Evolutionary conservation across 805 yeast genomes (phyloP).

Genomic region (Scheffersomyces coipomensis): DNA sequence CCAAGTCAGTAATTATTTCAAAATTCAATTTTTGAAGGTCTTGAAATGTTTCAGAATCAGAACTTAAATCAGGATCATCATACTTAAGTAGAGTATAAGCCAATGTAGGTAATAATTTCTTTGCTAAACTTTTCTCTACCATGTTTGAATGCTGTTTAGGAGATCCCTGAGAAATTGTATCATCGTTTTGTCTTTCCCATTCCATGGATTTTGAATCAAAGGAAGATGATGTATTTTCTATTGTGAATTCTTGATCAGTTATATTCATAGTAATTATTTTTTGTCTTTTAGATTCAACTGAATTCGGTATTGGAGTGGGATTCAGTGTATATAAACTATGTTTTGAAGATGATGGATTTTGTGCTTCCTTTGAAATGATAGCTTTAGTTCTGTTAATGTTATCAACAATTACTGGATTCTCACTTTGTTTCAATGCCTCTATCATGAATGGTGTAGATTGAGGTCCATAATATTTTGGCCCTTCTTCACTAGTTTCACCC

Average conservation of each 20-base stretch:
- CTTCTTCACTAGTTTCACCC: conserved; percentile 39
- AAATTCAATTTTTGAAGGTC: conserved; percentile 25
- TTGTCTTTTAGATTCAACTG: background rate
- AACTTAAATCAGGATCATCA: conserved; percentile 14
- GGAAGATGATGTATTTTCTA: background rate
- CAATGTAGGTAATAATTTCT: conserved; percentile 30
- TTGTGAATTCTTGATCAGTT: background rate
- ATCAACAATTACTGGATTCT: background rate
- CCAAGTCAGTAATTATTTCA: conserved; percentile 29
- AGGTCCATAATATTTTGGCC: conserved; percentile 51
- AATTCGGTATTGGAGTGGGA: background rate
- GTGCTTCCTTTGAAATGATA: too few species aligned
- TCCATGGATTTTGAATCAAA: background rate
- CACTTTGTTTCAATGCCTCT: conserved; percentile 23
- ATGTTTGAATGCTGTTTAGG: conserved; percentile 4
- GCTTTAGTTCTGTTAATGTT: background rate
- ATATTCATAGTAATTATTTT: background rate
- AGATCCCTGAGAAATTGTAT: conserved; percentile 1
- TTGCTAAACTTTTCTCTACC: conserved; percentile 21
- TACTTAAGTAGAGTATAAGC: conserved; percentile 6
- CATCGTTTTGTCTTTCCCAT: conserved; percentile 6
- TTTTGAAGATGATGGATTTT: background rate
- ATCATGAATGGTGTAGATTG: conserved; percentile 50
- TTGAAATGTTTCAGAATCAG: conserved; percentile 13
- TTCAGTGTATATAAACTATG: background rate